Conservation (phyloP, 345 rosid genomes). For the Syzygium aromaticum region DNA sequence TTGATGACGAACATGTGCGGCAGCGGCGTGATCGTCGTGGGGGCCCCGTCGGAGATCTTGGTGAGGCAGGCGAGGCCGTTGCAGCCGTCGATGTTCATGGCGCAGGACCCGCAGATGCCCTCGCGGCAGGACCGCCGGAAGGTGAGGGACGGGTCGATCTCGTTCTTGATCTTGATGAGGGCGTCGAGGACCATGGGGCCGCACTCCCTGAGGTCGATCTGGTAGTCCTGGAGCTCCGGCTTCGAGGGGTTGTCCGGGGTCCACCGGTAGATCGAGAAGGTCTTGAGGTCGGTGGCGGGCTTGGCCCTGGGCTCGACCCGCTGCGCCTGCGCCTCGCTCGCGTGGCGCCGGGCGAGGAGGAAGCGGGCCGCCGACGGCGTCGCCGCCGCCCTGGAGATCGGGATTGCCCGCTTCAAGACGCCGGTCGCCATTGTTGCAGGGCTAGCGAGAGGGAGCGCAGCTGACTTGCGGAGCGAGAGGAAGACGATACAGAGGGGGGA, state of each 20-base stretch:
- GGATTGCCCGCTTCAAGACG: background rate
- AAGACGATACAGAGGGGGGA: background rate
- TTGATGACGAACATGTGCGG: constrained; percentile 97
- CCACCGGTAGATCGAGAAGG: constrained; percentile 94
- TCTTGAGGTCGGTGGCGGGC: constrained; percentile 28
- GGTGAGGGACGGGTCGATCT: constrained; percentile 85
- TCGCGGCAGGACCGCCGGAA: constrained; percentile 97
- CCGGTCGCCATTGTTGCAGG: background rate
- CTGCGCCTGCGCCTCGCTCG: constrained; percentile 45
- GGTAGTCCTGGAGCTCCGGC: constrained; percentile 57
- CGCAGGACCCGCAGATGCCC: constrained; percentile 94
- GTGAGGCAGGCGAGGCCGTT: constrained; percentile 92
- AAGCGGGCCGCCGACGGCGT: constrained; percentile 11
- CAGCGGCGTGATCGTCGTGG: constrained; percentile 56
- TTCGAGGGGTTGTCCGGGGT: constrained; percentile 71
- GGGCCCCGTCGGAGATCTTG: constrained; percentile 40
- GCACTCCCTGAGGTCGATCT: constrained; percentile 78
- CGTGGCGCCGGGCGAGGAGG: constrained; percentile 28
- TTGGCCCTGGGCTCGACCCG: constrained; percentile 26
- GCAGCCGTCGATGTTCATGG: constrained; percentile 96
- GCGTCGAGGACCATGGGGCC: constrained; percentile 98
- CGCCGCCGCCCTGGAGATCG: background rate
- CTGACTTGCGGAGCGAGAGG: background rate
- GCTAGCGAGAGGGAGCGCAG: background rate
- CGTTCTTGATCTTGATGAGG: constrained; percentile 92